phyloP scores from a whole-genome alignment of 2,329 filamentous ascomycete genomes.

The Neofusicoccum sp. region DNA sequence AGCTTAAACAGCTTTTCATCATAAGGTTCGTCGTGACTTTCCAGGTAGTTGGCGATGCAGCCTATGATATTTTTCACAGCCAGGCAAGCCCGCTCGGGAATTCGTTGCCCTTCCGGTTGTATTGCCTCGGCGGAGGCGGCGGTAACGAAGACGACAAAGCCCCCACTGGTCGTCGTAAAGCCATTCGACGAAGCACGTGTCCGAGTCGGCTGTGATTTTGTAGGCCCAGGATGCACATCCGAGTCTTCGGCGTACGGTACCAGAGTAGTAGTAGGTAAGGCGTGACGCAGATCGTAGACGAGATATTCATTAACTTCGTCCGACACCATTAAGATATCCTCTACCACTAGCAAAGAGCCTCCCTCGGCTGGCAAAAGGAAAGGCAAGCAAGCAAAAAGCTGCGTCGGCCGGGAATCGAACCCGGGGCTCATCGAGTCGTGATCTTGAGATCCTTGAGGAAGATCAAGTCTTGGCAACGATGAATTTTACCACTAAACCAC shows the following conservation, averaged over 20 bases:
- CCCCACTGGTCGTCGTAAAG: background rate
- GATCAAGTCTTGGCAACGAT: background rate
- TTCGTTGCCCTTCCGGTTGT: background rate
- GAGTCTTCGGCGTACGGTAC: too few species aligned
- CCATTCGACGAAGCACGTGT: background rate
- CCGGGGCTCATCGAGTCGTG: background rate
- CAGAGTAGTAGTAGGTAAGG: too few species aligned
- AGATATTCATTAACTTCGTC: too few species aligned
- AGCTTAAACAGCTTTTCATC: background rate
- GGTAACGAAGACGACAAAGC: background rate
- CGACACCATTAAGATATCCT: too few species aligned
- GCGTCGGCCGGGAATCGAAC: slow-evolving; percentile 16
- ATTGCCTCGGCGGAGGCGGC: background rate
- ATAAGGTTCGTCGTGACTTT: background rate
- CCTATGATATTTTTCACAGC: background rate
- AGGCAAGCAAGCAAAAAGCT: background rate
- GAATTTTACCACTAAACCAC: slow-evolving; percentile 16
- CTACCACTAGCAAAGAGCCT: too few species aligned
- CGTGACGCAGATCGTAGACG: too few species aligned
- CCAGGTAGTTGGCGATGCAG: background rate
- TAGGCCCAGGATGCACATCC: background rate
- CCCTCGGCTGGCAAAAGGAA: background rate
- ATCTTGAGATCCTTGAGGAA: background rate
- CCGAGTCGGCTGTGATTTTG: background rate
- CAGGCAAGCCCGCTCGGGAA: background rate